Conservation (phyloP, 75 land plant species). For the Adiantum capillusveneris region DNA sequence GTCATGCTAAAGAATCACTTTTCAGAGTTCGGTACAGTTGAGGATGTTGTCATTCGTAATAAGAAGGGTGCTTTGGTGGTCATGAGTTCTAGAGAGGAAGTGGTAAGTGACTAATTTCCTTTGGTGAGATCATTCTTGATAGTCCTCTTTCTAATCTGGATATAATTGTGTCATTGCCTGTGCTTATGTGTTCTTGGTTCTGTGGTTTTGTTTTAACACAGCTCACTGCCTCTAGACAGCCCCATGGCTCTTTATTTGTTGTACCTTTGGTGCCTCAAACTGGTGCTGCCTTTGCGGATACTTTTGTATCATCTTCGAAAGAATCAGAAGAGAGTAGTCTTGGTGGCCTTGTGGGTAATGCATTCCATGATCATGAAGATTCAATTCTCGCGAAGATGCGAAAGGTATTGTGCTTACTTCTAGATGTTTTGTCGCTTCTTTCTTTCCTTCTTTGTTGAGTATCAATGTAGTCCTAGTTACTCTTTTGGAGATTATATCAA, state of each 20-base stretch:
- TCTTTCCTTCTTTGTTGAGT: too few species aligned
- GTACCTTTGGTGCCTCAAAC: slow-evolving; percentile 39
- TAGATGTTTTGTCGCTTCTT: too few species aligned
- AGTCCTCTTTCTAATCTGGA: too few species aligned
- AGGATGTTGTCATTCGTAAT: slow-evolving; percentile 69
- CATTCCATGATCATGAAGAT: slow-evolving; percentile 46
- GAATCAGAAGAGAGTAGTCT: neutral
- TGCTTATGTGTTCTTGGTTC: neutral
- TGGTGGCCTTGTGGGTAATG: slow-evolving; percentile 41
- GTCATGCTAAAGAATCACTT: slow-evolving; percentile 54
- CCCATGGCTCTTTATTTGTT: slow-evolving; percentile 67
- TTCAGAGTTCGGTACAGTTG: slow-evolving; percentile 65
- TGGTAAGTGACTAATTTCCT: slow-evolving; percentile 26
- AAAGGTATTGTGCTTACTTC: too few species aligned
- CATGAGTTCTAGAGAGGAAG: slow-evolving; percentile 59
- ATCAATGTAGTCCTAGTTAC: too few species aligned
- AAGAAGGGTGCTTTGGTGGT: slow-evolving; percentile 78
- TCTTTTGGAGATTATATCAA: too few species aligned
- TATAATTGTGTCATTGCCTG: neutral
- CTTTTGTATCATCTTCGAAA: slow-evolving; percentile 2
- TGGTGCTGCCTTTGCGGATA: neutral
- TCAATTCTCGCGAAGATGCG: slow-evolving; percentile 41
- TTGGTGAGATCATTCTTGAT: neutral
- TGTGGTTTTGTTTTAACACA: too few species aligned
- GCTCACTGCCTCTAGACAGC: slow-evolving; percentile 47